These are phyloP conservation scores for Vararia minispora DNA, from an alignment of 768 basidiomycete species.

Conservation along the genomic window DNA sequence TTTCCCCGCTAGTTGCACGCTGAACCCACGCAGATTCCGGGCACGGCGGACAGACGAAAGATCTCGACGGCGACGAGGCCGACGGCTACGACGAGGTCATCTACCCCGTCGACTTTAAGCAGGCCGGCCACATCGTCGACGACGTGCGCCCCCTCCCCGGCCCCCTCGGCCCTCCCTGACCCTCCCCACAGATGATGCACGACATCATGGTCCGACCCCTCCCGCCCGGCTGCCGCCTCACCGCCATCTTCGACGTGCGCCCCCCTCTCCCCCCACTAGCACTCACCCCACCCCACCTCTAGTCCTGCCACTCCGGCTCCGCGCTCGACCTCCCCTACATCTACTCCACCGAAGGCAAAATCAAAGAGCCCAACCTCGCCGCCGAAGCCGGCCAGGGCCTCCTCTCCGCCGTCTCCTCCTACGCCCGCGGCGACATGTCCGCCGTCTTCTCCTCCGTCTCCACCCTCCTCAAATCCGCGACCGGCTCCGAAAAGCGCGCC, in stretches of 20 bases:
- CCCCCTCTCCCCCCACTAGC: not conserved
- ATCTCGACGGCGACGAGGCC: constrained; percentile 65
- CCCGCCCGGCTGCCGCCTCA: constrained; percentile 58
- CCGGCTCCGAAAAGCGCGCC: constrained; percentile 55
- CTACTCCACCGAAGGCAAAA: constrained; percentile 90
- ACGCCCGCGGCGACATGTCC: constrained; percentile 68
- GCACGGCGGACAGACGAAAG: constrained; percentile 86
- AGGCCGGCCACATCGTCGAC: constrained; percentile 68
- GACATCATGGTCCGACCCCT: constrained; percentile 40
- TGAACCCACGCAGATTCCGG: constrained; percentile 55
- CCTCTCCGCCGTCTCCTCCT: constrained; percentile 66
- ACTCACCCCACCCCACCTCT: constrained; percentile 6
- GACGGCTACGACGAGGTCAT: constrained; percentile 85
- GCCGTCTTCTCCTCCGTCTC: constrained; percentile 68
- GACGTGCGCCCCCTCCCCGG: constrained; percentile 31
- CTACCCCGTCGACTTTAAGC: constrained; percentile 80
- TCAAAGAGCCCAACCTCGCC: constrained; percentile 88
- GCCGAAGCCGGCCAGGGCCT: constrained; percentile 83
- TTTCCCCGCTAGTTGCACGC: not conserved
- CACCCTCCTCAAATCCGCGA: constrained; percentile 64
- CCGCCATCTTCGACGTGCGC: constrained; percentile 45
- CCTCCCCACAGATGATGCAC: constrained; percentile 26
- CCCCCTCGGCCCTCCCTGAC: not conserved
- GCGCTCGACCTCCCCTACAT: constrained; percentile 31
- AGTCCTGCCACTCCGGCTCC: constrained; percentile 39